phyloP scores from a whole-genome alignment of 1,284 basidiomycete species.

The Cutaneotrichosporon sp. region DNA sequence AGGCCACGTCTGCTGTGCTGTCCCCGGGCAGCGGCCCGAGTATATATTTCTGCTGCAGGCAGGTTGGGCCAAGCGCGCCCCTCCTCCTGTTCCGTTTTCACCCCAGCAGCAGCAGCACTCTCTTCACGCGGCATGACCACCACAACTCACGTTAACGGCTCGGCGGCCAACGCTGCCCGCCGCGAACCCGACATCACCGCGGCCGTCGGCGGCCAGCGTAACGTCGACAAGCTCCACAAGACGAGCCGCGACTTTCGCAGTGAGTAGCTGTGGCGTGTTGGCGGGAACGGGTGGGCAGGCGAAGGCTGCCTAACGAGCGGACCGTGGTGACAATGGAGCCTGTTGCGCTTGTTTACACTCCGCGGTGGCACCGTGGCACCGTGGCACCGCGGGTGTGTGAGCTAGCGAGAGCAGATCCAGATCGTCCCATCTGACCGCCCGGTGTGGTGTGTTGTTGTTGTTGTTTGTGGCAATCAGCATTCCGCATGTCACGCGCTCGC shows the following conservation, averaged over 20 bases:
- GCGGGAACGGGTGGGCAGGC: neutral
- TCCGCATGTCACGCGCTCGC: too few relatives aligned
- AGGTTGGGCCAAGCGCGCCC: neutral
- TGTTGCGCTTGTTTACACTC: too few relatives aligned
- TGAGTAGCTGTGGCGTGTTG: constrained; percentile 23
- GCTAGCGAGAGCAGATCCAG: neutral
- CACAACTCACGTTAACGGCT: neutral
- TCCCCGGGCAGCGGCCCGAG: too few relatives aligned
- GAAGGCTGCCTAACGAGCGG: too few relatives aligned
- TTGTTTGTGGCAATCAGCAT: too few relatives aligned
- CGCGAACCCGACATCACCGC: constrained; percentile 25
- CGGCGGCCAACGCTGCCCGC: neutral
- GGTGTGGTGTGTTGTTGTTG: neutral
- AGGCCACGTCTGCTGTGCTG: too few relatives aligned
- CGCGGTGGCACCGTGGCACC: neutral
- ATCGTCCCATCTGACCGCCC: too few relatives aligned
- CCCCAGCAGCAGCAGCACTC: neutral
- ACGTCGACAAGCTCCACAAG: constrained; percentile 38
- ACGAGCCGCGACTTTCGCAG: constrained; percentile 49
- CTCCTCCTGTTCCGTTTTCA: neutral
- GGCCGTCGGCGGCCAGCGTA: constrained; percentile 41
- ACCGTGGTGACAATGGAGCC: too few relatives aligned
- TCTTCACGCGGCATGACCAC: neutral
- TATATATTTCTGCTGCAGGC: too few relatives aligned
- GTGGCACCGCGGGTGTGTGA: neutral